Evolutionary conservation across 2,329 filamentous ascomycete genomes (phyloP).

Genomic region (Fusarium sp.): DNA sequence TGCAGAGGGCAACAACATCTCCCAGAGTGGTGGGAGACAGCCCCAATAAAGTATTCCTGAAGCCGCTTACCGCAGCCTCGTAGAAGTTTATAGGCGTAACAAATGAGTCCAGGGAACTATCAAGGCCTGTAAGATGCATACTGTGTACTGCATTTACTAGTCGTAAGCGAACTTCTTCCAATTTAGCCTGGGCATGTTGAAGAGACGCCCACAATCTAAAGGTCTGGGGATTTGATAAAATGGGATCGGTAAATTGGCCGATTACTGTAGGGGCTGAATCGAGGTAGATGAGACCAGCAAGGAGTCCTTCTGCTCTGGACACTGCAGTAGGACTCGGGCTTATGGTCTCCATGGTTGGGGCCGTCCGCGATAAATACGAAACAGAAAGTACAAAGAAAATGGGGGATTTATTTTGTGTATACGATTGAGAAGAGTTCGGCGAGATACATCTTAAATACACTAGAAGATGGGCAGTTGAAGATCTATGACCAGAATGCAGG

Average conservation of each 20-base stretch:
- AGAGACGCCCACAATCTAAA: background rate
- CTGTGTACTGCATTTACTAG: accelerated
- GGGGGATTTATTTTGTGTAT: too few relatives aligned
- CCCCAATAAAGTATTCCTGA: background rate
- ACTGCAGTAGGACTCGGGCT: background rate
- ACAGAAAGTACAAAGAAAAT: background rate
- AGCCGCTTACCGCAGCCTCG: background rate
- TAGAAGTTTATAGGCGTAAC: background rate
- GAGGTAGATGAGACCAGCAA: background rate
- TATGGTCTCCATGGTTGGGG: background rate
- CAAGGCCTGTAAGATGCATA: accelerated
- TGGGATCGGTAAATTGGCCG: accelerated
- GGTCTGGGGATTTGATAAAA: accelerated
- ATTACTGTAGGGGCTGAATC: too few relatives aligned
- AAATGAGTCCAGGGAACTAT: background rate
- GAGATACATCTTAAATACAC: too few relatives aligned
- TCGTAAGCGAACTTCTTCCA: accelerated
- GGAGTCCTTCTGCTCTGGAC: background rate
- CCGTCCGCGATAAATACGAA: background rate
- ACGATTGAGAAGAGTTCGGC: too few relatives aligned
- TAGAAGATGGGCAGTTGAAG: too few relatives aligned
- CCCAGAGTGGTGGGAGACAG: background rate
- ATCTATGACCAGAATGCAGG: too few relatives aligned
- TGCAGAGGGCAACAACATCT: background rate
- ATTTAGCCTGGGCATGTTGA: accelerated